phyloP scores from a whole-genome alignment of 2,329 filamentous ascomycete species.

The Neofusicoccum sp. region DNA sequence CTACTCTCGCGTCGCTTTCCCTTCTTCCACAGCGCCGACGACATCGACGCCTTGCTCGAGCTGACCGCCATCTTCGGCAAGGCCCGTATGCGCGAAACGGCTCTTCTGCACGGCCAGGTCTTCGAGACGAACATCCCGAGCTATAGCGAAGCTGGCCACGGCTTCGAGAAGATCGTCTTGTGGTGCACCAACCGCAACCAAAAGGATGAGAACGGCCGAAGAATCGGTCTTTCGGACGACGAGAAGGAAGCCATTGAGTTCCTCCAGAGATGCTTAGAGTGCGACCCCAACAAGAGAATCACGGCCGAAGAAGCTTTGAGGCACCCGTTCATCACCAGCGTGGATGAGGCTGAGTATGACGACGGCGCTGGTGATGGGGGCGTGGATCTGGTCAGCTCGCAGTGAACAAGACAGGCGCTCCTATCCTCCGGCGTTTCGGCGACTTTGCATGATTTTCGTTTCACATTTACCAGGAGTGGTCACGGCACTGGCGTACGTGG shows the following conservation, averaged over 20 bases:
- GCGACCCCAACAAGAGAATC: conserved; percentile 68
- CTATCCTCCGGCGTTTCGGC: neutral
- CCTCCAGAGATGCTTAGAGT: conserved; percentile 68
- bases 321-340: conserved; percentile 64
- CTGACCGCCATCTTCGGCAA: conserved; percentile 92
- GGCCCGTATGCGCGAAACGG: conserved; percentile 78
- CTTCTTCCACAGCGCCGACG: conserved; percentile 98
- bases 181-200: conserved; percentile 85
- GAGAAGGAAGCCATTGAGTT: conserved; percentile 74
- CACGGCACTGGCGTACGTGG: neutral
- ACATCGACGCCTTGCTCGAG: conserved; percentile 96
- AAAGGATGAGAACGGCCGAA: conserved; percentile 49
- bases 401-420: neutral
- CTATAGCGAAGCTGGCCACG: conserved; percentile 80
- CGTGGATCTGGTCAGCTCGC: conserved; percentile 13
- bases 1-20: conserved; percentile 89
- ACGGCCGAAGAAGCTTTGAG: conserved; percentile 52
- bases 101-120: conserved; percentile 81
- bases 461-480: neutral
- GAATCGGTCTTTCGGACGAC: conserved; percentile 58
- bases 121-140: conserved; percentile 93
- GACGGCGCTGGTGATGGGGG: neutral
- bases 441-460: neutral
- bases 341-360: conserved; percentile 10
- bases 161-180: conserved; percentile 87